phyloP scores from a whole-genome alignment of 306 rosid species.

The Quercus wislizeni region DNA sequence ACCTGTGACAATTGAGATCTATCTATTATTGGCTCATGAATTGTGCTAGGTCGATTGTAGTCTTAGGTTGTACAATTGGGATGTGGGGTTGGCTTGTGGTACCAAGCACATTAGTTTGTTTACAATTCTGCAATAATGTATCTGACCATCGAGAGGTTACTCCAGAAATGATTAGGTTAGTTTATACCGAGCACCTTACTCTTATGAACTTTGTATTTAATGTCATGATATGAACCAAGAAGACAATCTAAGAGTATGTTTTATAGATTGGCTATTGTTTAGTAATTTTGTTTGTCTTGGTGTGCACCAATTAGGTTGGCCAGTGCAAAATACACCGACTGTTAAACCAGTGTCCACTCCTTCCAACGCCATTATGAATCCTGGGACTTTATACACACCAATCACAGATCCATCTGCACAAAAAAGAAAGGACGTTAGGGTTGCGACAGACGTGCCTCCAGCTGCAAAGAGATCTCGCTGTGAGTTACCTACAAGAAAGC shows the following conservation, averaged over 20 bases:
- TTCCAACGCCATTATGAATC: conserved; percentile 29
- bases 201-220: background rate
- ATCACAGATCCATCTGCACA: conserved; percentile 21
- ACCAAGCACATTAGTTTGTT: too few relatives aligned
- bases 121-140: too few relatives aligned
- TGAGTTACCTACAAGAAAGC: conserved; percentile 28
- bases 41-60: too few relatives aligned
- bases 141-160: too few relatives aligned
- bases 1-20: background rate
- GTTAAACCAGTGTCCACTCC: conserved; percentile 40
- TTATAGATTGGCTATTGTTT: background rate
- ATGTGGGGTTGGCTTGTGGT: too few relatives aligned
- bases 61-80: too few relatives aligned
- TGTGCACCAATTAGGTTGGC: conserved; percentile 31
- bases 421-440: conserved; percentile 50
- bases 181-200: background rate
- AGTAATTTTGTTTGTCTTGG: background rate
- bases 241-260: background rate
- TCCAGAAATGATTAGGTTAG: too few relatives aligned
- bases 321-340: conserved; percentile 25
- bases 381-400: conserved; percentile 42
- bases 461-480: conserved; percentile 53
- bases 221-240: background rate
- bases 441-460: conserved; percentile 28
- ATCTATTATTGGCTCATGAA: background rate